phyloP scores from a whole-genome alignment of 495 filamentous ascomycete species.

The Chaetomium tenue region DNA sequence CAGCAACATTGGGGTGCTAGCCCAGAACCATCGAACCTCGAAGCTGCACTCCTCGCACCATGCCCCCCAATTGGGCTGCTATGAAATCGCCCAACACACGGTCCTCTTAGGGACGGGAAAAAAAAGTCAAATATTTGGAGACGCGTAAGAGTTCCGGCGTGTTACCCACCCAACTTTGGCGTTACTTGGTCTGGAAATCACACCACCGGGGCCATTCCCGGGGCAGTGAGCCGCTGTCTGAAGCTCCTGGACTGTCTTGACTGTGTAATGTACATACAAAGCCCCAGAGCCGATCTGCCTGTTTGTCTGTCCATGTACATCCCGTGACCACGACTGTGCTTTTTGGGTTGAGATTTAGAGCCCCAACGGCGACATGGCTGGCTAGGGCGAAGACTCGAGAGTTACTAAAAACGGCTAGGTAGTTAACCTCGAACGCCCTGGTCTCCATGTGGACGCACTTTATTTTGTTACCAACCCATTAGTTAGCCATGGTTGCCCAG shows the following conservation, averaged over 20 bases:
- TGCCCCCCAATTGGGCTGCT: not conserved
- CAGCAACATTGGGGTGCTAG: not conserved
- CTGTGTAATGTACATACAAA: not conserved
- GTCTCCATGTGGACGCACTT: not conserved
- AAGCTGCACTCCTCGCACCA: not conserved
- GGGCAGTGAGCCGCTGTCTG: not conserved
- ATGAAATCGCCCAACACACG: not conserved
- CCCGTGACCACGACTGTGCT: too few species aligned
- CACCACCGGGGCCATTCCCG: not conserved
- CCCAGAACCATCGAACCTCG: not conserved
- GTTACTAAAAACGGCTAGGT: too few species aligned
- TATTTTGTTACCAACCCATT: not conserved
- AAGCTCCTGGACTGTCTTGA: too few species aligned
- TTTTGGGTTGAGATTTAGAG: not conserved
- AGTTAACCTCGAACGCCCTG: not conserved
- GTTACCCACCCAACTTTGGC: conserved; percentile 1
- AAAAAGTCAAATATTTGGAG: not conserved
- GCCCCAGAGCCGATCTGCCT: not conserved
- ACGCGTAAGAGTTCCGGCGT: not conserved
- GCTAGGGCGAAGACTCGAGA: not conserved
- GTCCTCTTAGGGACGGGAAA: not conserved
- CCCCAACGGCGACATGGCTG: not conserved
- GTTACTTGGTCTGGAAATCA: not conserved
- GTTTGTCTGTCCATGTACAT: not conserved
- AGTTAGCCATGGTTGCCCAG: not conserved